Base-by-base conservation (phyloP, 768 basidiomycete species). In the Lactifluus echinatus region DNA sequence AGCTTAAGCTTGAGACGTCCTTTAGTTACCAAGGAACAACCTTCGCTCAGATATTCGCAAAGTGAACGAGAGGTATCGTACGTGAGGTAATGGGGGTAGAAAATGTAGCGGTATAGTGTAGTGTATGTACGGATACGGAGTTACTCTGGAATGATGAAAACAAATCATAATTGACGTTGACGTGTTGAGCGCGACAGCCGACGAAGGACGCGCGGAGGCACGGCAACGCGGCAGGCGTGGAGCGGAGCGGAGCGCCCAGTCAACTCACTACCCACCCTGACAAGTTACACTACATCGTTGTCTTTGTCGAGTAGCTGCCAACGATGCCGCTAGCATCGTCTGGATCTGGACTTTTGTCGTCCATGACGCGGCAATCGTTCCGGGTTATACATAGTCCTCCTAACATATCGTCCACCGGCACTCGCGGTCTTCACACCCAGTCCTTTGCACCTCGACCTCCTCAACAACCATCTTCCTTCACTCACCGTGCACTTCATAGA, bases 371-470 rank as follows among this genome's bases (percentile, higher is more conserved):
- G 36, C 66, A 66, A 59, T 56, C 60, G 33, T 50, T 55, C 50
- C 62, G 60, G 17, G 52, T 51, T 5, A 29, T 60, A 67, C 67
- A 50, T 55, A 64, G 44, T 57, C 50, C 50, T n/a, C 69, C 73
- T 31, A 58, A 63, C 24, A 45, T 63, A 61, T 48, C 58, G 12
- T 50, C 62, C 10, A 36, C n/a, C n/a, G n/a, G n/a, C n/a, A n/a
- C 61, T 34, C 74, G 80, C 51, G 71, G 73, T 33, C 68, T 83
- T 45, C 79, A 83, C 66, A 70, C 76, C 6, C 72, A 73, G 8
- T 70, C 77, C 21, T 72, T 66, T 59, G 53, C 71, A n/a, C 71
- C 74, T 40, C 66, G 72, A 17, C 67, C 68, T 12, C 59, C 63
- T 37, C 63, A 62, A 17, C 67, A 71, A 29, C 67, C 74, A 8